phyloP scores from a whole-genome alignment of 2,329 filamentous ascomycete genomes.

The Aspergillus alliaceus region DNA sequence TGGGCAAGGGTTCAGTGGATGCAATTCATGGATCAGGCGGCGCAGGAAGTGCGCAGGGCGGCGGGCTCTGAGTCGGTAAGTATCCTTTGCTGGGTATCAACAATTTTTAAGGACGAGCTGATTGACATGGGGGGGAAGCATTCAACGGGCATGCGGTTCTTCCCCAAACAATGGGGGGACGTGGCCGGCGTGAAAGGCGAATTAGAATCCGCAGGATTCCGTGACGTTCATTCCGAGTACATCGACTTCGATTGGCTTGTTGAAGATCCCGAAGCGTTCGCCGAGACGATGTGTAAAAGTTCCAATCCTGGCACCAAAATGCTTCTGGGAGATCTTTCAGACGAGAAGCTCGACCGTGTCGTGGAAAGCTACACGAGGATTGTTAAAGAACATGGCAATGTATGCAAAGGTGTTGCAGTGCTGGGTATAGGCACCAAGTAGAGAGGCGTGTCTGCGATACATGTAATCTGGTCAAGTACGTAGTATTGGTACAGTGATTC shows the following conservation, averaged over 20 bases:
- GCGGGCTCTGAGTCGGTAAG: neutral
- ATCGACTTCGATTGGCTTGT: neutral
- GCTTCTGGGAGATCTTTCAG: neutral
- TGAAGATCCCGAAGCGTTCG: neutral
- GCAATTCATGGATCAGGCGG: neutral
- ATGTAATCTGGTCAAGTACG: too few relatives aligned
- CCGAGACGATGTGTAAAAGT: neutral
- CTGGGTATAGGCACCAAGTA: neutral
- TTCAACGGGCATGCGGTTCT: too few relatives aligned
- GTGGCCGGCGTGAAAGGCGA: neutral
- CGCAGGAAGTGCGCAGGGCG: neutral
- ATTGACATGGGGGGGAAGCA: neutral
- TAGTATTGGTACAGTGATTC: too few relatives aligned
- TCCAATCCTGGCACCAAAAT: neutral
- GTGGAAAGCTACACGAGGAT: neutral
- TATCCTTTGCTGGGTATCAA: fast-evolving
- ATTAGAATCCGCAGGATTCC: neutral
- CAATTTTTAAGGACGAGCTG: neutral
- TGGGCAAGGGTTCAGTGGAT: neutral
- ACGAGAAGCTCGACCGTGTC: neutral
- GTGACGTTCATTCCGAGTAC: neutral
- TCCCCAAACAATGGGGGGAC: neutral
- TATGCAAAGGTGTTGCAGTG: neutral
- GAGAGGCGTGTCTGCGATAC: too few relatives aligned
- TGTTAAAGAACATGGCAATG: neutral